Base-by-base conservation (phyloP, 2,329 filamentous ascomycete species). In the Fusarium sp. region DNA sequence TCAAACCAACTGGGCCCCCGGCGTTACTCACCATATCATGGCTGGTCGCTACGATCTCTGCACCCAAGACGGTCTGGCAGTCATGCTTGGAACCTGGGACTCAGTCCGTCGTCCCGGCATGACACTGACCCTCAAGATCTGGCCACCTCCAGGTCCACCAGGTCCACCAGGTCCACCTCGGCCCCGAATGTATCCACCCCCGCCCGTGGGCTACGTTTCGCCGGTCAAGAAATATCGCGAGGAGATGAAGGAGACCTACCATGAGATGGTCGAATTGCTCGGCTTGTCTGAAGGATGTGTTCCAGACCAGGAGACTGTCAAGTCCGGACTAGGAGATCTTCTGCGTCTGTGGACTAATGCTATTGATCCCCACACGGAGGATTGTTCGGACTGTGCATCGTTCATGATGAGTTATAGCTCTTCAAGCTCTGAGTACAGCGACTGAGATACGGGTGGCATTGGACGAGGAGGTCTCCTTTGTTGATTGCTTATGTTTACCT, bases 301-400 rank as follows among this genome's bases (percentile, higher is more conserved):
- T 3, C 38, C 64, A 0, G 57, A 42, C 3, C 17, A 50, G 5
- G 56, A 54, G 24, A 50, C 32, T 0, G 12, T 56, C 4, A 45
- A 68, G 14, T 14, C 14, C 13, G 56, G 64, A 9, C n/a, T 68
- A 2, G 36, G 41, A 1, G 18, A 45, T 14, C 42, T 68, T 14
- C 7, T 68, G 5, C 30, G 17, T 9, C 12, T 55, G 10, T 68
- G 66, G 66, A 68, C 66, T 3, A 68, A 55, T 24, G 64, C 64
- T 8, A 4, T 63, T 18, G 66, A 68, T 30, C 32, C 62, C 9
- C 38, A 41, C 9, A 14, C 39, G 8, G 51, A 59, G 11, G 51
- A 60, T 5, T 17, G 14, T 1, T 56, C 50, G 12, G 45, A 36
- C n/a, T 28, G 38, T 30, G 14, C 13, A 11, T 20, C 41, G 6